Base-by-base conservation (phyloP, 176 grass and related monocot species). In the Puccinellia tenuiflora region DNA sequence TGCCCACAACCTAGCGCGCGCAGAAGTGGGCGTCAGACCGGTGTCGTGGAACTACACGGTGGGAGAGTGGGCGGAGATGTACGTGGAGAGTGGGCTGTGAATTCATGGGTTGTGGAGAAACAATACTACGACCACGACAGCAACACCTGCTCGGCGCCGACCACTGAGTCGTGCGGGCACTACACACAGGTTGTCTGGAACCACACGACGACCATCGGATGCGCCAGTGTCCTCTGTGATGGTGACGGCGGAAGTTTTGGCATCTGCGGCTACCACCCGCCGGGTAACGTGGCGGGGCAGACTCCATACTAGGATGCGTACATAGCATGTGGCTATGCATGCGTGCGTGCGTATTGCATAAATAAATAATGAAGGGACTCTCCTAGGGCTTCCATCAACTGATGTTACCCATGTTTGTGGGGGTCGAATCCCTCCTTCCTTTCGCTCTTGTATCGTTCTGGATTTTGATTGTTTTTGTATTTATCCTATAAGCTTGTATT, bases 101-200 rank as follows among this genome's bases (percentile, higher is more conserved):
- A 62, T 2, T 2, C 0, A 0, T 92, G 90, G 90, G 73, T 79
- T 48, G 17, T 35, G 0, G 83, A 83, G 64, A 83, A 88, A 78
- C 82, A 75, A 28, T 79, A 75, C 65, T 88, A 92, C 10, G 55
- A 88, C 72, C 18, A 92, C 15, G 33, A 0, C 43, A 68, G 7
- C 20, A 68, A 68, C 34, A 68, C 34, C 1, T 68, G 65, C 34
- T 68, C 65, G 0, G 65, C 9, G 9, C 65, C 65, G 2, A 3
- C 20, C 20, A 4, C 3, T 6, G 4, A 22, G 34, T 68, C 65
- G 4, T 88, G 89, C 18, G 68, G 11, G 5, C 72, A 75, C 43
- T 88, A 86, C 65, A 88, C 82, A 1, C 82, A 91, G 79, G 73
- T 88, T 3, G 64, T 86, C 26, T 91, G 86, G 90, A 7, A 72